Evolutionary conservation across 805 yeast species (phyloP), one percentile per base, ranked within the genome.

Genomic region (Saccharomycopsis sp.): DNA sequence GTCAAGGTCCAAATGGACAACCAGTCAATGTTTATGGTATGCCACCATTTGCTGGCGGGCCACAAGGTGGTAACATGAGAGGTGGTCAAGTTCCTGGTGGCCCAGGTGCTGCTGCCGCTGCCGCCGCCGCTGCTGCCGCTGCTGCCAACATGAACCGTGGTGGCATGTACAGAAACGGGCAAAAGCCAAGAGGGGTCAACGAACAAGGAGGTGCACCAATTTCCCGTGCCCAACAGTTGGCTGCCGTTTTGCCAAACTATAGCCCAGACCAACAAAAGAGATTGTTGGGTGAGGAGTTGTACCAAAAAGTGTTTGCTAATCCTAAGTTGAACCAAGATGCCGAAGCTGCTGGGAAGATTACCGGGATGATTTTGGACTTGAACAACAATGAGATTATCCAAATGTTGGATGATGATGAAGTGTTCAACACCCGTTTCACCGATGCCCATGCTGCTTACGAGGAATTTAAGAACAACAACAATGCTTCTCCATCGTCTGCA

Each of bases 341-440:
- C 45, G 95, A 87, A 67, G 86, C 95, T 58, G 96, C 96, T 53
- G 95, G 96, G 69, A 89, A 88, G 73, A 85, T 92, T 63, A 92
- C 98, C 52, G 96, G 97, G 71, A 92, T 92, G 97, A 77, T 92
- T 71, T 76, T 92, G 60, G 96, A 88, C 62, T 78, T 89, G 77
- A 94, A 87, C 60, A 84, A 83, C 67, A 77, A 77, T 58, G 96
- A 89, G 69, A 83, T 92, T 56, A 68, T 88, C 58, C 81, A 82
- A 48, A 73, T 89, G 63, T 76, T 86, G 63, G 94, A 85, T 60
- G 92, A 88, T 62, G 95, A 86, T 51, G 87, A 77, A 55, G 75
- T 81, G 54, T 84, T 92, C 71, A 79, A 80, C 69, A 77, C 78
- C 63, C 95, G 87, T 64, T 86, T 89, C 61, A 81, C 80, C 56